phyloP scores from a whole-genome alignment of 2,329 filamentous ascomycete genomes.

The Aspergillus proliferans region DNA sequence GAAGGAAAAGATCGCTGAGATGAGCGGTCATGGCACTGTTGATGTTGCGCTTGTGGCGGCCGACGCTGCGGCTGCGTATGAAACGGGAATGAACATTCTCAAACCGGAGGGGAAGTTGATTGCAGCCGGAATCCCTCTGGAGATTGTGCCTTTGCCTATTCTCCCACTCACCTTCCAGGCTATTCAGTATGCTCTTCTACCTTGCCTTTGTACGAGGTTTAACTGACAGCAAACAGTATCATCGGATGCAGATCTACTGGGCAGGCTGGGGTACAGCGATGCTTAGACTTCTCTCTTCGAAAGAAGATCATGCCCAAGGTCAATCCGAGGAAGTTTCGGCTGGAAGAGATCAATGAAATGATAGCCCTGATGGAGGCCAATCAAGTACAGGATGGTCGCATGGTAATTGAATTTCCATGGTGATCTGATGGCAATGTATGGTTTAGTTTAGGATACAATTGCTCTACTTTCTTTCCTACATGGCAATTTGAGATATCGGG shows the following conservation, averaged over 20 bases:
- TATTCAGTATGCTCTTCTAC: conserved; percentile 2
- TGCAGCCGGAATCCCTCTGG: conserved; percentile 4
- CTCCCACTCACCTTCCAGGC: neutral
- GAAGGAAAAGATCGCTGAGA: neutral
- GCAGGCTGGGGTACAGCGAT: neutral
- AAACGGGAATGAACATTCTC: conserved; percentile 4
- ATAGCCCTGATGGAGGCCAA: conserved; percentile 11
- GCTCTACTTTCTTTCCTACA: neutral
- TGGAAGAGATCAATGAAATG: conserved; percentile 13
- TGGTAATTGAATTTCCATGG: conserved; percentile 7
- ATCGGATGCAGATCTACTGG: conserved; percentile 6
- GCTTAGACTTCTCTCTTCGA: conserved; percentile 7
- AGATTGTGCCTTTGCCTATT: conserved; percentile 1
- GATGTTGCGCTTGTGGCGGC: conserved; percentile 10
- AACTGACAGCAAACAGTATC: conserved; percentile 3
- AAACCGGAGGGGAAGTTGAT: conserved; percentile 5
- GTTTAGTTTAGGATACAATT: too few relatives aligned
- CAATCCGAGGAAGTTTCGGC: conserved; percentile 6
- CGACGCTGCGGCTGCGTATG: conserved; percentile 7
- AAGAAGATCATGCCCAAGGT: conserved; percentile 6
- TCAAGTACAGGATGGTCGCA: conserved; percentile 8
- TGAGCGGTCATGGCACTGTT: conserved; percentile 1
- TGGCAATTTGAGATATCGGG: neutral
- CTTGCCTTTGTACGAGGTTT: neutral
- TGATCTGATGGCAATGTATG: neutral